These are phyloP conservation scores for Rhodotorula graminis DNA, from an alignment of 768 basidiomycete species.

Conservation along the genomic window DNA sequence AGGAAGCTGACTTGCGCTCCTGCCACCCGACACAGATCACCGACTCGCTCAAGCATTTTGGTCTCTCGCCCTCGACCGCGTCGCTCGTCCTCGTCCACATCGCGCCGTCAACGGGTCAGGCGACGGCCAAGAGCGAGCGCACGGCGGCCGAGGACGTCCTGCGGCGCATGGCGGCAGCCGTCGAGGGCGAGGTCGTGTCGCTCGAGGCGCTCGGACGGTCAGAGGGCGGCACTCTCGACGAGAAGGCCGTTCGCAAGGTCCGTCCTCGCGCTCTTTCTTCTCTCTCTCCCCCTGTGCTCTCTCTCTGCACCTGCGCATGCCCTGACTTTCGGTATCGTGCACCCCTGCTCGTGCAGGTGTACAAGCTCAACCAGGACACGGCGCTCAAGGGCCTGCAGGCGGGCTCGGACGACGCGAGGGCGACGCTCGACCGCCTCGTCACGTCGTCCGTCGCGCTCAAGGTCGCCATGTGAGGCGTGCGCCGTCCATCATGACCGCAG, in stretches of 20 bases:
- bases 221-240: constrained; percentile 55
- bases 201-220: constrained; percentile 50
- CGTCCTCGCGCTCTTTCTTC: constrained; percentile 25
- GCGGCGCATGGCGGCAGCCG: constrained; percentile 55
- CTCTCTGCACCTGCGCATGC: neutral
- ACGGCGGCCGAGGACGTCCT: constrained; percentile 47
- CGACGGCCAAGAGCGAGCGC: constrained; percentile 49
- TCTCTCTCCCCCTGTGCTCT: no score
- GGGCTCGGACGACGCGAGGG: constrained; percentile 46
- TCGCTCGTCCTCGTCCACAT: constrained; percentile 71
- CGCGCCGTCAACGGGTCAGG: constrained; percentile 25
- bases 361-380: constrained; percentile 63
- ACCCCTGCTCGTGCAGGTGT: constrained; percentile 54
- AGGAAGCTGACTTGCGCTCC: neutral
- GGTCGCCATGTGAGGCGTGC: constrained; percentile 51
- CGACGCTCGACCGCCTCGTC: constrained; percentile 62
- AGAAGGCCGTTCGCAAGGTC: constrained; percentile 70
- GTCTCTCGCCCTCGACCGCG: constrained; percentile 63
- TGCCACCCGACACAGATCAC: constrained; percentile 59
- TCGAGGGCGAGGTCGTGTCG: constrained; percentile 57
- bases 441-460: constrained; percentile 78
- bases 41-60: constrained; percentile 80
- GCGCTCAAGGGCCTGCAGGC: constrained; percentile 42
- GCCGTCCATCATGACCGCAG: no score
- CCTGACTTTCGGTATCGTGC: no score